These are phyloP conservation scores for Trichoderma sp. DNA, from an alignment of 2,329 filamentous ascomycete species.

Conservation along the genomic window DNA sequence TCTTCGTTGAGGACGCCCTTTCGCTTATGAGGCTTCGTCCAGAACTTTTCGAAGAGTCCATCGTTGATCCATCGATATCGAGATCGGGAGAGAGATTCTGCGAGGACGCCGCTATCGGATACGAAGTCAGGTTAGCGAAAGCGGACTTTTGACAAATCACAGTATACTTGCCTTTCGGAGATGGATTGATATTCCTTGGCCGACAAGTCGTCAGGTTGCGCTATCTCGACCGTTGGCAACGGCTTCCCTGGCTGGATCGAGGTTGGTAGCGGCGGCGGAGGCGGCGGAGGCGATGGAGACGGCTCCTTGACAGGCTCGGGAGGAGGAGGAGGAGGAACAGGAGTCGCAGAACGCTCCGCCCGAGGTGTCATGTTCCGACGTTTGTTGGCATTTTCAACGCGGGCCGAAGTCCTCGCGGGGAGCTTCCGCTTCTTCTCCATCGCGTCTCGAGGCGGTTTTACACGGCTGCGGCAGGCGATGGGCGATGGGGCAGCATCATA, in stretches of 20 bases:
- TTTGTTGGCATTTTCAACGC: constrained; percentile 58
- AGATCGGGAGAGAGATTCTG: constrained; percentile 70
- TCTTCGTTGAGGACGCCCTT: constrained; percentile 64
- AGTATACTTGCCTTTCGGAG: constrained; percentile 59
- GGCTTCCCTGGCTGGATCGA: constrained; percentile 64
- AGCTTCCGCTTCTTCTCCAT: constrained; percentile 68
- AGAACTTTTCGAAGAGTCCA: constrained; percentile 73
- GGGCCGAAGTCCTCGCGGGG: constrained; percentile 59
- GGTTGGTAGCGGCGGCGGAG: constrained; percentile 52
- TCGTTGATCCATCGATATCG: constrained; percentile 70
- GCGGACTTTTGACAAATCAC: not conserved
- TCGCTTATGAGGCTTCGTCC: constrained; percentile 68
- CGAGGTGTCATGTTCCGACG: constrained; percentile 57
- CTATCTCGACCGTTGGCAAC: constrained; percentile 65
- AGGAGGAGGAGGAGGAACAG: constrained; percentile 33
- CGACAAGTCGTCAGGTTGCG: constrained; percentile 63
- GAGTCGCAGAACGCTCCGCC: constrained; percentile 50
- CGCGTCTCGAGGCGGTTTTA: constrained; percentile 20
- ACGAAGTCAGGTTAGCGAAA: not conserved
- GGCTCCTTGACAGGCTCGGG: constrained; percentile 32
- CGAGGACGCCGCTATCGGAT: constrained; percentile 63
- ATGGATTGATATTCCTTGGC: constrained; percentile 69
- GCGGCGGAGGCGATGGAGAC: constrained; percentile 28
- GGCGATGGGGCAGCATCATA: constrained; percentile 30
- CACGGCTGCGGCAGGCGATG: constrained; percentile 19